Base-by-base conservation (phyloP, 2,329 filamentous ascomycete genomes). In the Aspergillus sp. region DNA sequence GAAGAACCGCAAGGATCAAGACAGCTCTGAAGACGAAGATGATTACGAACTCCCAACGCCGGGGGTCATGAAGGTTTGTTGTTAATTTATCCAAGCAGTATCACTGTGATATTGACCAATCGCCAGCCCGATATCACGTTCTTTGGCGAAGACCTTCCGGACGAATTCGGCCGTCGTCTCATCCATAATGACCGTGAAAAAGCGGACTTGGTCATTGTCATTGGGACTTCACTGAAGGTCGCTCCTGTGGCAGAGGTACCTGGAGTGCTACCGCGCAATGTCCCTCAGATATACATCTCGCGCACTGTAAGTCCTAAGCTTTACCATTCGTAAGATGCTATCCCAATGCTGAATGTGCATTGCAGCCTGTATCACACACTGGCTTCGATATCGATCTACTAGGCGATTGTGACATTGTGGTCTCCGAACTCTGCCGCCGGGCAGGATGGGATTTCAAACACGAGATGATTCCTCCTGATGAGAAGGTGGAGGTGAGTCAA, bases 341-440 rank as follows among this genome's bases (percentile, higher is more conserved):
- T 26, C 29, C 29, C 29, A 9, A 4, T 41, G 29, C 51, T 61
- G 29, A 60, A 36, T 12, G 27, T 29, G 26, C 27, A 34, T 0
- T 29, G 5, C 49, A 83, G 71, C 84, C 88, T 3, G 87, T 95
- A 46, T 77, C 76, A 33, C 91, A 97, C 67, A 86, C 94, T 64
- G 88, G 94, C 64, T 97, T 98, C 58, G 93, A 98, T 67, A 88
- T 98, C 56, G 90, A 96, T 64, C 77, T 98, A 46, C 76, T 97
- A n/a, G 93, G 93, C 33, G 88, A 96, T 64, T 96, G 91, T 68
- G 93, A 98, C 62, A 79, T 89, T 36, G 83, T 97, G 6, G 86
- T 97, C 9, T 79, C 85, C 0, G 91, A 97, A 71, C 77, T 98
- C 44, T 91, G 87, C 62, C 79, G 83, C 40, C 80, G 87, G 8